Percentiles rank a stretch among this genome's conserved stretches.
These are phyloP conservation scores for Globisporangium okanoganense DNA, from an alignment of 352 stramenopile species.

Conservation along the genomic window DNA sequence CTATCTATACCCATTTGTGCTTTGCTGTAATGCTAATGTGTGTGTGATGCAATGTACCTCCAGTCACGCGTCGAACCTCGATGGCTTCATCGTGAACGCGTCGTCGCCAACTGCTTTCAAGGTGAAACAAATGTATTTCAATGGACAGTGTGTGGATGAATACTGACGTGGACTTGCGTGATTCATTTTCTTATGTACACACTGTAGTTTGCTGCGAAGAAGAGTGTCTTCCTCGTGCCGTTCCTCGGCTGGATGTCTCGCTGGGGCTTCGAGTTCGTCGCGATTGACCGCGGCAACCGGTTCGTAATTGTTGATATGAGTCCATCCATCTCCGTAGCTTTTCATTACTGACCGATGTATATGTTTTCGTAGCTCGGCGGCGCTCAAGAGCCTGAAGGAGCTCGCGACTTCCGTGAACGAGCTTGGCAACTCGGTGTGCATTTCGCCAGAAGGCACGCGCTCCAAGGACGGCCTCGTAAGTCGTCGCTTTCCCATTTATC, in stretches of 20 bases:
- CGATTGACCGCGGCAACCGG: slow-evolving; percentile 75
- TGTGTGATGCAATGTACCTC: too few relatives aligned
- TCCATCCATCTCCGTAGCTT: not conserved
- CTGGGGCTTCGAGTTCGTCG: slow-evolving; percentile 77
- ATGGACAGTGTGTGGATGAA: not conserved
- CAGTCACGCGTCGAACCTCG: slow-evolving; percentile 79
- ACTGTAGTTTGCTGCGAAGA: slow-evolving; percentile 74
- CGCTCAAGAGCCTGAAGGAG: slow-evolving; percentile 66
- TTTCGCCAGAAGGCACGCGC: slow-evolving; percentile 80
- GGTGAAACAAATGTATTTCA: slow-evolving; percentile 12
- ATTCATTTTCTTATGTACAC: not conserved
- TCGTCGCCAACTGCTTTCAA: slow-evolving; percentile 70
- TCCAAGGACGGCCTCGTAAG: slow-evolving; percentile 73
- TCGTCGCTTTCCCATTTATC: not conserved
- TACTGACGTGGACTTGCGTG: not conserved
- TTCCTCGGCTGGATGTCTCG: slow-evolving; percentile 70
- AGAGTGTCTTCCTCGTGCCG: slow-evolving; percentile 77
- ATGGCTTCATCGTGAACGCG: slow-evolving; percentile 80
- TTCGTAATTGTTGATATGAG: slow-evolving; percentile 15
- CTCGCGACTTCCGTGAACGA: slow-evolving; percentile 68
- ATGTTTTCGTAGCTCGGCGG: slow-evolving; percentile 31
- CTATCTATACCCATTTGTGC: not conserved
- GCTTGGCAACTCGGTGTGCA: slow-evolving; percentile 68
- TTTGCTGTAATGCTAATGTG: not conserved
- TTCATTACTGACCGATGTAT: not conserved